Evolutionary conservation across 768 basidiomycete species (phyloP).

Genomic region (Gymnopilus junonius): DNA sequence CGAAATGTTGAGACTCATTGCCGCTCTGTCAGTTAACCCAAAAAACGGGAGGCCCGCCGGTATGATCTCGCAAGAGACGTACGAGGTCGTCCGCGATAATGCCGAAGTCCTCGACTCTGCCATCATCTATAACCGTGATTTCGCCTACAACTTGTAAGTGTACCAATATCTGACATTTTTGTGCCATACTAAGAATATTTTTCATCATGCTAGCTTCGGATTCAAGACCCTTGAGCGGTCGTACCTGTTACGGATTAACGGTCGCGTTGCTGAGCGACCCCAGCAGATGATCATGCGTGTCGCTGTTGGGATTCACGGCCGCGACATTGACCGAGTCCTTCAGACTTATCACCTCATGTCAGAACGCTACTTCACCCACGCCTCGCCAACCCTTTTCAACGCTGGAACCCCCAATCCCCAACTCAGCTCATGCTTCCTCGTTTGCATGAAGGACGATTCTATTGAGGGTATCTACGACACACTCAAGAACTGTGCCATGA

Average conservation of each 20-base stretch:
- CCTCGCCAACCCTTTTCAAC: constrained; percentile 97
- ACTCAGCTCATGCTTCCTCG: constrained; percentile 95
- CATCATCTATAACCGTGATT: constrained; percentile 98
- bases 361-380: constrained; percentile 97
- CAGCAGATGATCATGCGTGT: constrained; percentile 99
- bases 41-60: constrained; percentile 87
- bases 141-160: constrained; percentile 91
- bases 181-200: not conserved
- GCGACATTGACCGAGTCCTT: constrained; percentile 84
- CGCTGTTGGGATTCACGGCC: constrained; percentile 94
- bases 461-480: constrained; percentile 99
- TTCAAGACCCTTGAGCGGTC: constrained; percentile 99
- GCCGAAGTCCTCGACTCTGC: constrained; percentile 87
- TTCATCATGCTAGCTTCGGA: constrained; percentile 70
- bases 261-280: constrained; percentile 94
- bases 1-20: constrained; percentile 25
- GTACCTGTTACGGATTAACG: constrained; percentile 93
- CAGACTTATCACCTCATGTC: constrained; percentile 98
- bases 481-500: constrained; percentile 97
- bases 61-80: constrained; percentile 91
- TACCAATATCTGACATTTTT: not conserved
- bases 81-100: constrained; percentile 80
- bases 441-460: constrained; percentile 98
- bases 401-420: constrained; percentile 97
- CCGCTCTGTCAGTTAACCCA: constrained; percentile 69